phyloP scores from a whole-genome alignment of 345 rosid genomes.

The Gossypium arboreum region DNA sequence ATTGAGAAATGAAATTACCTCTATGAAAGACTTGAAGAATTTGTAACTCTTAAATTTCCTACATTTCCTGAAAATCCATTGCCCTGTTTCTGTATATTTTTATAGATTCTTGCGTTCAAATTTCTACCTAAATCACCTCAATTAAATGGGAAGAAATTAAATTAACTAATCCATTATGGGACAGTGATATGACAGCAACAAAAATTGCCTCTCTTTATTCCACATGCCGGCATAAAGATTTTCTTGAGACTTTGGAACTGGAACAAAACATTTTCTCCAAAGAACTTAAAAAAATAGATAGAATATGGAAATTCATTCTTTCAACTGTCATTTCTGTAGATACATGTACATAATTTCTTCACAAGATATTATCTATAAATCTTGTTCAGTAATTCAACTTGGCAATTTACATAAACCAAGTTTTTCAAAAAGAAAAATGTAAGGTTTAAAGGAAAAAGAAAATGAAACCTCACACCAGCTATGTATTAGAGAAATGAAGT shows the following conservation, averaged over 20 bases:
- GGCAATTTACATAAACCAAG: neutral
- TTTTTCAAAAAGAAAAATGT: neutral
- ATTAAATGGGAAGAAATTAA: neutral
- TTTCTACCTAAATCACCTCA: neutral
- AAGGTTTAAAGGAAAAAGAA: neutral
- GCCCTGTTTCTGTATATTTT: neutral
- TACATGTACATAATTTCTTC: neutral
- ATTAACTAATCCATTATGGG: neutral
- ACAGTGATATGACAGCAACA: neutral
- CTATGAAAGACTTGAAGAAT: conserved; percentile 30
- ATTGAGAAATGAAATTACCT: conserved; percentile 22
- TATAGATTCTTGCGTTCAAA: neutral
- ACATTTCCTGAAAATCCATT: neutral
- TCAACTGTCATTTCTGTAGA: neutral
- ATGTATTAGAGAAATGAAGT: conserved; percentile 8
- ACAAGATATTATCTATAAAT: neutral
- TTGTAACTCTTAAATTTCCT: neutral
- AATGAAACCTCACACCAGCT: neutral
- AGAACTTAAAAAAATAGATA: neutral
- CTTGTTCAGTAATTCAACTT: neutral
- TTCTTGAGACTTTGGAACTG: no score
- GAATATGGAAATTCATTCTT: neutral
- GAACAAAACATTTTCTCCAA: no score
- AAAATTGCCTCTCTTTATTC: neutral
- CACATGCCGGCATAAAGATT: no score